Evolutionary conservation across 177 flowering plant genomes (phyloP), one percentile per base, ranked within the genome.

Genomic region (Vitis hybrid): DNA sequence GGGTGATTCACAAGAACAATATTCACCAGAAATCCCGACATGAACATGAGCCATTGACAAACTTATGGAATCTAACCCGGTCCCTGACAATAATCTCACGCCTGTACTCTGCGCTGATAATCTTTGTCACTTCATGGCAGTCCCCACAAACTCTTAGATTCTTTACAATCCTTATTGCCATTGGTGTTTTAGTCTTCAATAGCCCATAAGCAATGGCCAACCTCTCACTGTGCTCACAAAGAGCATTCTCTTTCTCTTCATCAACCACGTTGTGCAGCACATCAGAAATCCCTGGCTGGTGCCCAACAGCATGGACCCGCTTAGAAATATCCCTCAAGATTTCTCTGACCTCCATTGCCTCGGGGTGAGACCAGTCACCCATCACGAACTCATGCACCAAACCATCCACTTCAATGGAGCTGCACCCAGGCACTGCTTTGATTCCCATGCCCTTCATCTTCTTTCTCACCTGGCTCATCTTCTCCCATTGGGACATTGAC

Each of bases 171-270:
- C 85, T 67, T 66, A 84, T 84, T n/a, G 71, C 77, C 48, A 35
- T 62, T 1, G 81, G 81, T 18, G 79, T 76, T 69, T 74, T 73
- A 3, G 81, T 76, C 74, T 81, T 81, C 72, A 81, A 69, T 55
- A 84, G 56, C 24, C 87, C 87, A 71, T 62, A 84, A 11, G 85
- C 83, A 60, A 84, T 82, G 48, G 87, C 87, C 24, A 84, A 57
- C 67, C 83, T 72, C 70, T 84, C 87, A 64, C 83, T 84, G 51
- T 84, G 87, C 75, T 79, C 83, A 57, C 72, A 81, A 27, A 81
- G 79, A 52, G 73, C 82, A 66, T 19, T 60, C 62, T 52, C 68
- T 71, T 81, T 84, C 74, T 81, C 85, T 50, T 77, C 78, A 30
- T 81, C 76, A 57, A 74, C 76, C 54, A 81, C 69, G 72, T 80